Base-by-base conservation (phyloP, 192 early-diverging fungal genomes). In the Thamnidium elegans region DNA sequence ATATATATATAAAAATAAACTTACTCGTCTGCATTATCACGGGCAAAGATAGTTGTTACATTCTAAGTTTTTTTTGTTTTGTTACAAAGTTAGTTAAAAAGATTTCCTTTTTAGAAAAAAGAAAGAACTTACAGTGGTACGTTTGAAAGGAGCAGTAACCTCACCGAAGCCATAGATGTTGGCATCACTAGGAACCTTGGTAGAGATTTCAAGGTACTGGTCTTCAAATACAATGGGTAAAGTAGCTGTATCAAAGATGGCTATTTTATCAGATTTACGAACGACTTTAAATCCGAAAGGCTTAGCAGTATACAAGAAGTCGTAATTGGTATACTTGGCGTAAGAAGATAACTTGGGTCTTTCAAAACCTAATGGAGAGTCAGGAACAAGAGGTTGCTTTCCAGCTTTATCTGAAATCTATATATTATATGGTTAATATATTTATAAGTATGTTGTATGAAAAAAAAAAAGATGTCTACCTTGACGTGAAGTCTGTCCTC, bases 111-210 rank as follows among this genome's bases (percentile, higher is more conserved):
- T 52, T 21, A 4, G n/a, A 52, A 31, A 21, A 58, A 48, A 21
- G 17, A 11, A 20, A 19, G 36, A 23, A 26, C 69, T 76, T 56
- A 50, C 26, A 15, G 71, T 67, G 51, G 81, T 70, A 17, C 86
- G 66, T 53, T 79, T 74, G 62, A 88, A 87, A 19, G 68, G 70
- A 21, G 78, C 73, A 11, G 80, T 78, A 4, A 78, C 70, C 66
- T 90, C 87, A 13, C 88, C 88, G 9, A 90, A 71, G 9, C 88
- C 88, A 58, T 86, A 90, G 50, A 90, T 81, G 50, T 88, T 86
- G 14, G 87, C 83, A 47, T 85, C 60, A 0, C 43, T 19, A 7
- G 85, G 84, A 34, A 88, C 45, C 1, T 32, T 64, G n/a, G 84
- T 78, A 0, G 85, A 83, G 20, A 90, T 53, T 67, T 88, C 84